Evolutionary conservation across 2,329 filamentous ascomycete genomes (phyloP), one percentile per base, ranked within the genome.

Genomic region (Aspergillus niger): DNA sequence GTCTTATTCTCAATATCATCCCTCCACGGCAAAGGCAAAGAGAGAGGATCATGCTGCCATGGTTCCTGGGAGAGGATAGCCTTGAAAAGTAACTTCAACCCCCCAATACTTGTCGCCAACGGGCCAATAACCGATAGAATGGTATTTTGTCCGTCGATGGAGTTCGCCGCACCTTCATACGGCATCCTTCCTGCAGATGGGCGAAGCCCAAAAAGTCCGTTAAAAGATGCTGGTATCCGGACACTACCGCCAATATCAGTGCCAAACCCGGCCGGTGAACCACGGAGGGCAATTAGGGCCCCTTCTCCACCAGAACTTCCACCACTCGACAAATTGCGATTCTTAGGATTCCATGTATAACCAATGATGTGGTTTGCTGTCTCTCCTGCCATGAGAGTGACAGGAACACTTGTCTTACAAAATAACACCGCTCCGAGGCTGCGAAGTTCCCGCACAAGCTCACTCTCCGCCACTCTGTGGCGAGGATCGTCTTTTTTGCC

Each of bases 121-220:
- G 75, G 76, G 0, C 76, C 76, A 38, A 71, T 68, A 0, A 78
- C 76, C 54, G 65, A 71, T 41, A 68, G 70, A 1, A 77, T 64
- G 5, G 72, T 74, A 50, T 72, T 67, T 41, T 76, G 72, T 8
- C 77, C 73, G 30, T 74, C 70, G 70, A 75, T 73, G 43, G 71
- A 70, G 59, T 75, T 73, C 15, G 70, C 70, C 65, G 76, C 70
- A 30, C 70, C 67, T 0, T 60, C 70, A 32, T 76, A 76, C 0
- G 76, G 74, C 17, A 77, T 52, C 7, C 72, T 69, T 24, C 71
- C 74, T 24, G 66, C 56, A 4, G 76, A 78, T 0, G 79, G 76
- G 24, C 75, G 72, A 22, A 81, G 69, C 1, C 75, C 75, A 59
- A 77, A 82, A 1, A 77, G 61, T 36, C 79, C 79, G 11, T 48